Percentiles rank a stretch among this genome's conserved stretches.
Evolutionary conservation across 768 basidiomycete genomes (phyloP).

Genomic region (Lyophyllum atratum): DNA sequence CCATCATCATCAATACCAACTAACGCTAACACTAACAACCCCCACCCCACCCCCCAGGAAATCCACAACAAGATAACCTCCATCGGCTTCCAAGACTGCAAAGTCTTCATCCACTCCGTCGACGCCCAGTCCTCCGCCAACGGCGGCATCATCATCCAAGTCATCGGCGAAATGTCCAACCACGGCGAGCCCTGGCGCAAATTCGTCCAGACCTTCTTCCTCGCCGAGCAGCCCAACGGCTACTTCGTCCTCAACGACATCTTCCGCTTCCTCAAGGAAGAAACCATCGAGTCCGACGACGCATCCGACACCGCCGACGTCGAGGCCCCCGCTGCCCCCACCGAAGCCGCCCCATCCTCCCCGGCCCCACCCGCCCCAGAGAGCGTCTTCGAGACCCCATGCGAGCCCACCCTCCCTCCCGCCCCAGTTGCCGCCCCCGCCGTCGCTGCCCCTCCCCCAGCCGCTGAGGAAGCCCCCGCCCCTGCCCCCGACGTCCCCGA

Average conservation of each 20-base stretch:
- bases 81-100: constrained; percentile 94
- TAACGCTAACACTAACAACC: background rate
- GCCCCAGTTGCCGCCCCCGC: constrained; percentile 26
- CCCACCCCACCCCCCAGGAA: constrained; percentile 56
- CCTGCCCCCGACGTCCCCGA: constrained; percentile 43
- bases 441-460: constrained; percentile 25
- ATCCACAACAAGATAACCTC: constrained; percentile 96
- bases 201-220: constrained; percentile 99
- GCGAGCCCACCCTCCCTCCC: constrained; percentile 36
- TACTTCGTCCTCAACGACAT: constrained; percentile 99
- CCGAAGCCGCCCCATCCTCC: constrained; percentile 28
- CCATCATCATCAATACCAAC: background rate
- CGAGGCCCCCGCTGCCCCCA: constrained; percentile 4
- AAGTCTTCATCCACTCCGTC: constrained; percentile 98
- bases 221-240: constrained; percentile 97
- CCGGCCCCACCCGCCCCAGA: constrained; percentile 35
- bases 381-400: constrained; percentile 39
- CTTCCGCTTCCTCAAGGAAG: constrained; percentile 99
- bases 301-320: constrained; percentile 44
- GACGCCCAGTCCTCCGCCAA: constrained; percentile 95
- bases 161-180: constrained; percentile 99
- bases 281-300: constrained; percentile 80
- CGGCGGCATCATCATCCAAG: constrained; percentile 97
- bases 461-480: constrained; percentile 42
- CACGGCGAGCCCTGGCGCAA: constrained; percentile 91